phyloP scores from a whole-genome alignment of 1,284 basidiomycete species.

The Heterobasidion occidentale region DNA sequence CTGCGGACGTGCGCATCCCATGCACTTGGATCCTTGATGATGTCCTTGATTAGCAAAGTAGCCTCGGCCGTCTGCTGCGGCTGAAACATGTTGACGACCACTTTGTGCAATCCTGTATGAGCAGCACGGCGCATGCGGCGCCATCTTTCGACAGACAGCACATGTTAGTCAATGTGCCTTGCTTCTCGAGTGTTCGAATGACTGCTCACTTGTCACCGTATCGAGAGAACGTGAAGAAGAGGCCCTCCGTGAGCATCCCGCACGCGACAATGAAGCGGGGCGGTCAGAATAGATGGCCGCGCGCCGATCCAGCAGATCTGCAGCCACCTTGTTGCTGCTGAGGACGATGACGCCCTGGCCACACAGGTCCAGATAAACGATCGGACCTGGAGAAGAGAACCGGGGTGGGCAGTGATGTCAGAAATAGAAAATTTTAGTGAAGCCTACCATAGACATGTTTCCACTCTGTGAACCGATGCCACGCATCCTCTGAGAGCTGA shows the following conservation, averaged over 20 bases:
- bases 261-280: constrained; percentile 1
- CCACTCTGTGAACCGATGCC: constrained; percentile 2
- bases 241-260: neutral
- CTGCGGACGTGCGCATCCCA: neutral
- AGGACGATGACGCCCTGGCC: constrained; percentile 2
- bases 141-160: neutral
- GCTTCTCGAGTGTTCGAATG: neutral
- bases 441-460: constrained; percentile 6
- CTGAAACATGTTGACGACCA: neutral
- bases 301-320: constrained; percentile 6
- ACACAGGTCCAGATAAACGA: constrained; percentile 2
- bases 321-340: neutral
- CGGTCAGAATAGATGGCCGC: constrained; percentile 5
- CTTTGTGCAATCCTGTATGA: neutral
- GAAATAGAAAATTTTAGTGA: neutral
- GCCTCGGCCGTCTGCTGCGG: neutral
- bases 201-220: neutral
- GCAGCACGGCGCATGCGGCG: neutral
- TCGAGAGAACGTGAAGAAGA: neutral
- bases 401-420: neutral
- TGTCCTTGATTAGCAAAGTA: neutral
- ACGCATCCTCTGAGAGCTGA: neutral
- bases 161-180: neutral
- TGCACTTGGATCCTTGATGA: neutral
- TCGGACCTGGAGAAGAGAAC: neutral